Percentiles rank a stretch among this genome's conserved stretches.
These are phyloP conservation scores for Pichia sp. DNA, from an alignment of 1,139 yeast genomes.

Conservation along the genomic window DNA sequence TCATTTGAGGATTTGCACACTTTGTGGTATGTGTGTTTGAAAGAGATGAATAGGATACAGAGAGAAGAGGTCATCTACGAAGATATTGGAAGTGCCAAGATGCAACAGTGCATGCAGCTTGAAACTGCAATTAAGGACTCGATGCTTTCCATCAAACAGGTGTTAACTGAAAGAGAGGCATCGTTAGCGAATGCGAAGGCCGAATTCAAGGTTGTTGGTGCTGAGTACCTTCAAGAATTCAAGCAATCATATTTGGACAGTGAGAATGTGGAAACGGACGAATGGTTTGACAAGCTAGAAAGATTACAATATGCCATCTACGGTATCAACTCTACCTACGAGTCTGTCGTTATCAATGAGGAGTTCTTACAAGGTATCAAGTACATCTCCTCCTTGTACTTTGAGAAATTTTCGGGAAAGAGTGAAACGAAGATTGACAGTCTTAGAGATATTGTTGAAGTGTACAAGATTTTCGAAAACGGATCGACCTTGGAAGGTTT, in stretches of 20 bases:
- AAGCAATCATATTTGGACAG: constrained; percentile 54
- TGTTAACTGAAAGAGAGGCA: constrained; percentile 77
- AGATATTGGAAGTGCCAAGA: constrained; percentile 24
- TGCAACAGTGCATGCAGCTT: constrained; percentile 27
- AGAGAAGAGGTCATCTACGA: constrained; percentile 56
- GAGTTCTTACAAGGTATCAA: constrained; percentile 63
- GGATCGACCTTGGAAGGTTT: constrained; percentile 33
- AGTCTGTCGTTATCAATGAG: constrained; percentile 45
- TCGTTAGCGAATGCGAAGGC: constrained; percentile 61
- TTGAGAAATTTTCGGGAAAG: constrained; percentile 39
- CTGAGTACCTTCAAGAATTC: constrained; percentile 53
- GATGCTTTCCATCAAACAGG: constrained; percentile 79
- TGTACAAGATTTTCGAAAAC: constrained; percentile 33
- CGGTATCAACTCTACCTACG: constrained; percentile 48
- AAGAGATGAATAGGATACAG: constrained; percentile 74
- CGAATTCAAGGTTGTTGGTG: constrained; percentile 41
- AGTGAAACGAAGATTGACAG: constrained; percentile 25
- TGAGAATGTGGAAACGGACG: constrained; percentile 50
- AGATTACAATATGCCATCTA: constrained; percentile 78
- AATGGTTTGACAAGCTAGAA: constrained; percentile 62
- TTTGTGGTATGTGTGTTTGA: constrained; percentile 82
- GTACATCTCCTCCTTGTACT: constrained; percentile 62
- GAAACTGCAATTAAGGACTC: constrained; percentile 47
- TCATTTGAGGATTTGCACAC: constrained; percentile 88
- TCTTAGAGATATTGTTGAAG: constrained; percentile 33